Evolutionary conservation across 306 rosid species (phyloP).

Genomic region (Rosa persica): DNA sequence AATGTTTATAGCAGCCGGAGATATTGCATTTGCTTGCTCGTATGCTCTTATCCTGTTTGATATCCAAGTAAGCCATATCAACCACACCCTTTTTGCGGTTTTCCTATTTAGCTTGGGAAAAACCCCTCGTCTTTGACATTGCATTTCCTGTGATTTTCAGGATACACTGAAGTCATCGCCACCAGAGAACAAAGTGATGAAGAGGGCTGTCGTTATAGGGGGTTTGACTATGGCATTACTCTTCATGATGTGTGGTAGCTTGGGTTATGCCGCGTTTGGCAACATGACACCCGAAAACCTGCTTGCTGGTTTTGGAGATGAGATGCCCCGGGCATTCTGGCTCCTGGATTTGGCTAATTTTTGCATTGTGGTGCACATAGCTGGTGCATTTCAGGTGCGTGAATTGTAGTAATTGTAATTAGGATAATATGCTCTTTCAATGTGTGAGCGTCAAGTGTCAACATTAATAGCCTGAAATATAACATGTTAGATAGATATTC

Average conservation of each 20-base stretch:
- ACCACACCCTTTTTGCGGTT: background rate
- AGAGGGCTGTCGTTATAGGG: conserved; percentile 38
- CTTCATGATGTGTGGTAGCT: conserved; percentile 46
- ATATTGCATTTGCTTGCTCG: conserved; percentile 50
- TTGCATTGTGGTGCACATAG: conserved; percentile 55
- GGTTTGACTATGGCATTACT: conserved; percentile 49
- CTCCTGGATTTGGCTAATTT: conserved; percentile 55
- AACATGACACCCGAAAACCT: conserved; percentile 60
- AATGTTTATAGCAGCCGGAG: conserved; percentile 57
- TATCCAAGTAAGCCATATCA: conserved; percentile 41
- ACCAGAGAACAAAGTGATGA: conserved; percentile 74
- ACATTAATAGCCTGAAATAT: background rate
- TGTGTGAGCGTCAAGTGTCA: background rate
- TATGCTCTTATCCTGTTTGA: conserved; percentile 41
- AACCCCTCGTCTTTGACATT: background rate
- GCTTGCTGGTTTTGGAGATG: conserved; percentile 59
- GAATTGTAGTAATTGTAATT: background rate
- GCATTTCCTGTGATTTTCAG: conserved; percentile 29
- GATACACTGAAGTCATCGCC: conserved; percentile 66
- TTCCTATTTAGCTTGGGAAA: background rate
- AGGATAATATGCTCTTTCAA: background rate
- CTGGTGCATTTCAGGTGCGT: conserved; percentile 73
- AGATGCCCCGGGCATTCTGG: conserved; percentile 50
- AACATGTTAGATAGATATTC: no score
- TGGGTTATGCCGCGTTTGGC: conserved; percentile 77